A percentile compares a stretch with the other conserved stretches of the same genome.
phyloP scores from a whole-genome alignment of 345 rosid genomes.

The Clarkia xantiana region DNA sequence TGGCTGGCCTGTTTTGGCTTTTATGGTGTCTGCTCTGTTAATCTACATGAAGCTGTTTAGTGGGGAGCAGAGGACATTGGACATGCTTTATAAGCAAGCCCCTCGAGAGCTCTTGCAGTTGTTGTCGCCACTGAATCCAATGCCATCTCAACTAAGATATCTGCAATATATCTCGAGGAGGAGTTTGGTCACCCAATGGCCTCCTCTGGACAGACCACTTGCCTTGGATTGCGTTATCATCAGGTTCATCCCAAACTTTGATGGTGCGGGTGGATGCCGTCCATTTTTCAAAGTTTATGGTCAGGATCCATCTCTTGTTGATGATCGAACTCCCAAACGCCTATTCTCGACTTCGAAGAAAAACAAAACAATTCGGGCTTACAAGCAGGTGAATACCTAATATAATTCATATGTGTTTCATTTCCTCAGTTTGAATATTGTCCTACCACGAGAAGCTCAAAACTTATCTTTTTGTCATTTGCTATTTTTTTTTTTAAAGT shows the following conservation, averaged over 20 bases:
- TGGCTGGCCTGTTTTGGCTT: conserved; percentile 84
- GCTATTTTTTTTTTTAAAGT: background rate
- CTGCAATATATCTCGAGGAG: conserved; percentile 85
- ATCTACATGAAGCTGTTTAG: conserved; percentile 71
- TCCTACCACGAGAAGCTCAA: background rate
- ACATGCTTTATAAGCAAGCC: conserved; percentile 86
- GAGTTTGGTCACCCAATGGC: conserved; percentile 81
- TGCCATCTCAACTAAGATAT: conserved; percentile 82
- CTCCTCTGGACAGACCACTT: conserved; percentile 83
- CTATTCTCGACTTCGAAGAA: conserved; percentile 52
- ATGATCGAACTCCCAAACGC: conserved; percentile 43
- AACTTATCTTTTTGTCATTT: background rate
- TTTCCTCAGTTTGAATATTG: background rate
- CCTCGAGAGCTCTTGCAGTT: conserved; percentile 74
- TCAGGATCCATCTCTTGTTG: conserved; percentile 57
- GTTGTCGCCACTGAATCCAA: conserved; percentile 66
- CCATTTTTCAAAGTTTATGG: conserved; percentile 82
- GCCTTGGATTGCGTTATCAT: conserved; percentile 76
- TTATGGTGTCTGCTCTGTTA: conserved; percentile 69
- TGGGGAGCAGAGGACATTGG: conserved; percentile 77
- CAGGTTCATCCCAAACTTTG: conserved; percentile 60
- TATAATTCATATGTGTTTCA: no score
- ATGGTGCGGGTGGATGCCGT: conserved; percentile 64
- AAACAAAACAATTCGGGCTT: conserved; percentile 42
- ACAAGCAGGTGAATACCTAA: conserved; percentile 54